phyloP scores from a whole-genome alignment of 2,329 filamentous ascomycete genomes.

The Pseudogymnoascus sp. region DNA sequence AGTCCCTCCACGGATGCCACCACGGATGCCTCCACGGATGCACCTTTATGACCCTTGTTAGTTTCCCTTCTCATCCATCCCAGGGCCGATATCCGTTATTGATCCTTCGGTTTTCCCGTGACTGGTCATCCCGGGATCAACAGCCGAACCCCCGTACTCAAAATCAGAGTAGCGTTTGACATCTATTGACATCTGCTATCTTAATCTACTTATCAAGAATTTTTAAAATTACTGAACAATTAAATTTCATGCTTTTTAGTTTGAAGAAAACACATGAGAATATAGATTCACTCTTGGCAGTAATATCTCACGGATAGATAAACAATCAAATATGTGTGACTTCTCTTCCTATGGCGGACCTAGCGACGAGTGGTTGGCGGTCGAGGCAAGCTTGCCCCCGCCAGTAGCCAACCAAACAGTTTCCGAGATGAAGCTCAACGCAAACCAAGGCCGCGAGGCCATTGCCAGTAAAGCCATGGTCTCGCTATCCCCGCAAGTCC shows the following conservation, averaged over 20 bases:
- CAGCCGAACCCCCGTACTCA: background rate
- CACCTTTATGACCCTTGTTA: background rate
- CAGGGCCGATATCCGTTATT: background rate
- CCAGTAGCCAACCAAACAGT: background rate
- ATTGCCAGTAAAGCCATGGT: background rate
- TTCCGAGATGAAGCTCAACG: background rate
- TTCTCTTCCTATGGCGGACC: slow-evolving; percentile 36
- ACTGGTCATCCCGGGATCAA: background rate
- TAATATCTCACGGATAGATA: background rate
- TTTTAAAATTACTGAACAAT: background rate
- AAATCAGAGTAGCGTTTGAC: background rate
- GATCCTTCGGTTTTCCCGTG: background rate
- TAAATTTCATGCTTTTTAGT: background rate
- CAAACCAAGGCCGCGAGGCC: background rate
- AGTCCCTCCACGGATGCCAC: background rate
- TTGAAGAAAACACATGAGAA: background rate
- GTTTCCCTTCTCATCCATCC: too few relatives aligned
- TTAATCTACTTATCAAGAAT: background rate
- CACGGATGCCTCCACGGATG: background rate
- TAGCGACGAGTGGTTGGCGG: slow-evolving; percentile 38
- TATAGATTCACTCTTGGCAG: background rate
- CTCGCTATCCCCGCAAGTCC: slow-evolving; percentile 21
- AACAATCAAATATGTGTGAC: slow-evolving; percentile 25
- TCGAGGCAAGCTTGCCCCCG: slow-evolving; percentile 23
- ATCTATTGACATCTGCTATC: background rate